Evolutionary conservation across 176 grass and related monocot genomes (phyloP).

Genomic region (Triticum monococcum): DNA sequence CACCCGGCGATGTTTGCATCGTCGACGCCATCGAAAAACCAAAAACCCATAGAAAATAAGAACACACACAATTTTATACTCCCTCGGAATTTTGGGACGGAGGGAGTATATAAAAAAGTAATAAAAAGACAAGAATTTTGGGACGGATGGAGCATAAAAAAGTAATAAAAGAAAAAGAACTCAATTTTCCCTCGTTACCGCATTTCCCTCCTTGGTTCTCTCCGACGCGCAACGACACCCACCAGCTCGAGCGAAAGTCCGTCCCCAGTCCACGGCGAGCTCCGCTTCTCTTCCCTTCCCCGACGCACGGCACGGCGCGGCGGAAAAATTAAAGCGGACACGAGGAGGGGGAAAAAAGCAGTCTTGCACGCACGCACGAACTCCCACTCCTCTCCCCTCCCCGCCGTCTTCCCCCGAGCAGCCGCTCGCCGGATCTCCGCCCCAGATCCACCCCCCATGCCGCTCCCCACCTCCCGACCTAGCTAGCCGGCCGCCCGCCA

Average conservation of each 20-base stretch:
- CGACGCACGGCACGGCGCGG: background rate
- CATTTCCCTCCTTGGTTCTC: background rate
- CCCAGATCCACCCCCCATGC: constrained; percentile 40
- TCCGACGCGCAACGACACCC: background rate
- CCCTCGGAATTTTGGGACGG: too few relatives aligned
- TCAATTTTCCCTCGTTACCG: too few relatives aligned
- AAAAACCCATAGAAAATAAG: too few relatives aligned
- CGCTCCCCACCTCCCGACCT: background rate
- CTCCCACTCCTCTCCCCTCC: background rate
- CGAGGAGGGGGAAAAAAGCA: constrained; percentile 9
- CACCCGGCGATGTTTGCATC: too few relatives aligned
- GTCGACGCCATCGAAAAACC: too few relatives aligned
- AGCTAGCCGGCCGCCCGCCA: background rate
- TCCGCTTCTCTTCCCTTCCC: too few relatives aligned
- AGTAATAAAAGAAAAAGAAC: too few relatives aligned
- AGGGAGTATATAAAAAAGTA: too few relatives aligned
- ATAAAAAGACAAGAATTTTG: too few relatives aligned
- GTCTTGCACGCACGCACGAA: constrained; percentile 22
- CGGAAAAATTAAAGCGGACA: constrained; percentile 40
- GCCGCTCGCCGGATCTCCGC: constrained; percentile 24
- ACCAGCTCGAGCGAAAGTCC: background rate
- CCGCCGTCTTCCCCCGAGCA: constrained; percentile 23
- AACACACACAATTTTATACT: too few relatives aligned
- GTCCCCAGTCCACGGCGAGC: background rate
- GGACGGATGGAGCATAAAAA: too few relatives aligned